phyloP scores from a whole-genome alignment of 75 land plant species.

The Selaginella tamariscina region DNA sequence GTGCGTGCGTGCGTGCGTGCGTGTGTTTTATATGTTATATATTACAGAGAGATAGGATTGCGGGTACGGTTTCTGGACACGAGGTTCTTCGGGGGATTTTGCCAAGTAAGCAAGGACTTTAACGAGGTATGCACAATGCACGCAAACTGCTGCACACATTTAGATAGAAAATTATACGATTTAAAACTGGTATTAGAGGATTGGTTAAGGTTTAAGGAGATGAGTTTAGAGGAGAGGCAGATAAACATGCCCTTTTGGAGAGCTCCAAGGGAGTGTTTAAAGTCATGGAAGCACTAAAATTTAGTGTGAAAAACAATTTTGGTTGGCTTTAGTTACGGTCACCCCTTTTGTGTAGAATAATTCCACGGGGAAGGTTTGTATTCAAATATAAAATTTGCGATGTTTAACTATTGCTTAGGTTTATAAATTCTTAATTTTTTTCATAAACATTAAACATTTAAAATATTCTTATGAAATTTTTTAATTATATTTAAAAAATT shows the following conservation, averaged over 20 bases:
- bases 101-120: constrained; percentile 10
- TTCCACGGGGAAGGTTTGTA: too few species aligned
- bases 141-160: constrained; percentile 7
- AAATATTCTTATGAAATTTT: too few species aligned
- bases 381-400: too few species aligned
- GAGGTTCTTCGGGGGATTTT: not conserved
- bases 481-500: too few species aligned
- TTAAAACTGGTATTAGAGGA: not conserved
- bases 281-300: not conserved
- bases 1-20: too few species aligned
- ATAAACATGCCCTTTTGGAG: not conserved
- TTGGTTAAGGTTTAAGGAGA: not conserved
- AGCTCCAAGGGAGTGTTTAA: constrained; percentile 5
- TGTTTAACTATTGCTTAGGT: too few species aligned
- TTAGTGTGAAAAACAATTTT: not conserved
- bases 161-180: not conserved
- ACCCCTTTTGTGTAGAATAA: too few species aligned
- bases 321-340: too few species aligned
- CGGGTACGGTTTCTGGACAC: not conserved
- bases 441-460: too few species aligned
- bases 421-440: too few species aligned
- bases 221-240: not conserved
- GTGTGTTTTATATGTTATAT: too few species aligned
- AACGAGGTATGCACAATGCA: constrained; percentile 3
- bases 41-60: not conserved